phyloP scores from a whole-genome alignment of 148 eudicot genomes.

The Arctostaphylos glauca region DNA sequence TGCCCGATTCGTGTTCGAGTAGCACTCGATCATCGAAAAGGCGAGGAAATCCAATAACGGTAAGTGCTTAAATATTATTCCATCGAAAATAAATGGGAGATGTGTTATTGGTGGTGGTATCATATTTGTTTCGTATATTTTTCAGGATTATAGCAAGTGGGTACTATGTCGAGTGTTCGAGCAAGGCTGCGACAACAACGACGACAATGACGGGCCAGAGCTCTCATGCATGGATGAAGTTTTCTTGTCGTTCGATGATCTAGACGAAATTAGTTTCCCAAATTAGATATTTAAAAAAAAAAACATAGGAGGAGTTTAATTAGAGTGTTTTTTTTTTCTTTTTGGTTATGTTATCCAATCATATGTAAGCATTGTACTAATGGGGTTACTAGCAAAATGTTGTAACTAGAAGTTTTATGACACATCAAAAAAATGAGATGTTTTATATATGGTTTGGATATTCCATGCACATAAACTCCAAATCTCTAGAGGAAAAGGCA shows the following conservation, averaged over 20 bases:
- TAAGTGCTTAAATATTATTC: slow-evolving; percentile 22
- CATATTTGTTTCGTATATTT: background rate
- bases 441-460: background rate
- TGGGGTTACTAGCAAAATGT: background rate
- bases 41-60: slow-evolving; percentile 44
- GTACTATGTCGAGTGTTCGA: slow-evolving; percentile 82
- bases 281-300: background rate
- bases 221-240: slow-evolving; percentile 94
- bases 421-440: background rate
- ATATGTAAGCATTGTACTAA: background rate
- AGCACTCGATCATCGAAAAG: slow-evolving; percentile 36
- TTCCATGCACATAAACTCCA: background rate
- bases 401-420: background rate
- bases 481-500: background rate
- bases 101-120: background rate
- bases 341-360: background rate
- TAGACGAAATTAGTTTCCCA: slow-evolving; percentile 79
- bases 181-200: slow-evolving; percentile 41
- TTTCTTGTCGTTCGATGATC: slow-evolving; percentile 82
- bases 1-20: slow-evolving; percentile 35
- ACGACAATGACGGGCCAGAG: slow-evolving; percentile 41
- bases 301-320: background rate
- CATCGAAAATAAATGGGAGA: background rate
- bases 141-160: slow-evolving; percentile 77
- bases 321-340: background rate